Evolutionary conservation across 176 grass and related monocot species (phyloP), one percentile per base, ranked within the genome.

Genomic region (Oryza glaberrima): DNA sequence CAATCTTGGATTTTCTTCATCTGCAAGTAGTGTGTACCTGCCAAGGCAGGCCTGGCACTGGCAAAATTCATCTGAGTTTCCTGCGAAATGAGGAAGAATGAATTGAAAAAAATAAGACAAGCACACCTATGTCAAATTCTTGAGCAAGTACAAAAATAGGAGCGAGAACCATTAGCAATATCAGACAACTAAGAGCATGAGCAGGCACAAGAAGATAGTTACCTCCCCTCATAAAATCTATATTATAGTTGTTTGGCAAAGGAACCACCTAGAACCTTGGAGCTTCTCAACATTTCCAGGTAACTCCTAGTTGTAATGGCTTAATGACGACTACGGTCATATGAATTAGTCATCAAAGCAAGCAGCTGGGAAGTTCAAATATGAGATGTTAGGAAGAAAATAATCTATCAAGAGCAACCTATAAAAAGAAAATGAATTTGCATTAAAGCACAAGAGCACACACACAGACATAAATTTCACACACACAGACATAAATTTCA

Each of bases 1-100:
- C 64, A 99, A 80, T 51, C 86, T 88, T 12, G 96, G 96, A 67
- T 94, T 92, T 85, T 98, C 93, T 83, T 90, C 93, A 83, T 96
- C 91, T 75, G 85, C 86, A 80, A 99, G 85, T 65, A 96, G 79
- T 10, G 73, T 88, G 81, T 99, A 94, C 43, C 87, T 94, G 58
- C 90, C 91, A 12, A 86, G 78, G 81, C 86, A 88, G 16, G 75
- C 90, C 45, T 95, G 91, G 82, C 90, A 94, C 77, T 19, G 80
- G 84, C 86, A 90, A 88, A 81, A 61, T 63, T 82, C 73, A 83
- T 89, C 88, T 82, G 79, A 76, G 43, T 66, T 84, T 91, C 70
- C 76, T 87, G 72, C n/a, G 9, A 79, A 91, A 83, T 68, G 26
- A 69, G 70, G 13, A 80, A 75, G n/a, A 75, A 17, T 12, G 11